Percentiles rank a stretch among this genome's conserved stretches.
These are phyloP conservation scores for Arthroderma sp. DNA, from an alignment of 2,329 filamentous ascomycete species.

Conservation along the genomic window DNA sequence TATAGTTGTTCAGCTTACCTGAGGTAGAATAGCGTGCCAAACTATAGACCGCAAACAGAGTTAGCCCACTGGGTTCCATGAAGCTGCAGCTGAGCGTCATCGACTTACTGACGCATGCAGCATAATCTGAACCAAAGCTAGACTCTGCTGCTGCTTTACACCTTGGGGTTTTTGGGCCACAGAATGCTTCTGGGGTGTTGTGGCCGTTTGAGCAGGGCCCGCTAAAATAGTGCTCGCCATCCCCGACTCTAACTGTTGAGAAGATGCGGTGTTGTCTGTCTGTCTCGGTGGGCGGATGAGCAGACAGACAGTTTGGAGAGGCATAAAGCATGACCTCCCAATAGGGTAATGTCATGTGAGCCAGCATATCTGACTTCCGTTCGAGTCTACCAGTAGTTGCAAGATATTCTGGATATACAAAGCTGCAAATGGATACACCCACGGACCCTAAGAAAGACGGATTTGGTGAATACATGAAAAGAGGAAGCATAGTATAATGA, in stretches of 20 bases:
- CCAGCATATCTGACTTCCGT: neutral
- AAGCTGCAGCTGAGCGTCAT: too few relatives aligned
- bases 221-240: neutral
- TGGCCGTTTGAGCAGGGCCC: neutral
- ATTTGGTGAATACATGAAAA: too few relatives aligned
- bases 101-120: slow-evolving; percentile 33
- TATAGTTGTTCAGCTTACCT: slow-evolving; percentile 13
- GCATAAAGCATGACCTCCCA: neutral
- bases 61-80: too few relatives aligned
- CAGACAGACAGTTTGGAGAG: slow-evolving; percentile 1
- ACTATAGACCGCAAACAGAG: slow-evolving; percentile 11
- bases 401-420: too few relatives aligned
- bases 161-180: slow-evolving; percentile 6
- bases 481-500: too few relatives aligned
- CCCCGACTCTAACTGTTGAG: neutral
- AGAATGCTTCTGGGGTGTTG: neutral
- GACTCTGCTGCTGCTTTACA: slow-evolving; percentile 31
- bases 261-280: too few relatives aligned
- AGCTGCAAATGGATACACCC: too few relatives aligned
- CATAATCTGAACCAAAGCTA: slow-evolving; percentile 35
- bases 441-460: too few relatives aligned
- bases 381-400: too few relatives aligned
- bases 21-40: slow-evolving; percentile 24
- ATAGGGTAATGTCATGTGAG: slow-evolving; percentile 3
- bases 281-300: too few relatives aligned